Evolutionary conservation across 2,329 filamentous ascomycete species (phyloP).

Genomic region (Blastomyces parvus): DNA sequence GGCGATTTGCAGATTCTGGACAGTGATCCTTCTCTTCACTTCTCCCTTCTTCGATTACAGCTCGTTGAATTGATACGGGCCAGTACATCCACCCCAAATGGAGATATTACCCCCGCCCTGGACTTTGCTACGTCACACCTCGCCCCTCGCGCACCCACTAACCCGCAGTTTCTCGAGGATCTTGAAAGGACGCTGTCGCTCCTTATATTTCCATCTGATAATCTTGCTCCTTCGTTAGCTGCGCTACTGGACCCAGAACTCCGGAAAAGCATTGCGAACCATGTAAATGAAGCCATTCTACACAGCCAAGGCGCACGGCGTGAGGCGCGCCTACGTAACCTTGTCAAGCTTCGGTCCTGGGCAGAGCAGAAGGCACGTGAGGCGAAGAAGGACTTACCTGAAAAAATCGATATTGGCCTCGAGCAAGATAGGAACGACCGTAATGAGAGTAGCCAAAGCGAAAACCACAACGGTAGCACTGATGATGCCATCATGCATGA

Average conservation of each 20-base stretch:
- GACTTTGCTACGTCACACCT: constrained; percentile 82
- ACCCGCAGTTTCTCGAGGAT: constrained; percentile 71
- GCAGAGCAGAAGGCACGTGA: constrained; percentile 54
- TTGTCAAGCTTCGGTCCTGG: constrained; percentile 78
- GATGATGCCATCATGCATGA: constrained; percentile 36
- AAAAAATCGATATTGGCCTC: constrained; percentile 38
- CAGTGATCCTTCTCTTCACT: constrained; percentile 71
- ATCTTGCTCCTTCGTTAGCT: constrained; percentile 64
- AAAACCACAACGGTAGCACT: constrained; percentile 23
- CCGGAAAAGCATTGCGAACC: constrained; percentile 71
- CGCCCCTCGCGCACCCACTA: constrained; percentile 74
- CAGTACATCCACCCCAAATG: constrained; percentile 55
- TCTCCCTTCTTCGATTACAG: constrained; percentile 79
- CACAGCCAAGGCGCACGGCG: constrained; percentile 60
- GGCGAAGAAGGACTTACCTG: constrained; percentile 39
- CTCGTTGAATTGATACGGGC: constrained; percentile 84
- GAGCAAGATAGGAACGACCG: constrained; percentile 25
- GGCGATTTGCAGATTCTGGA: constrained; percentile 64
- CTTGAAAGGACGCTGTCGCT: constrained; percentile 89
- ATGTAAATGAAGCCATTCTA: constrained; percentile 83
- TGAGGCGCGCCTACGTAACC: constrained; percentile 70
- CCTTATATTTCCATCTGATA: constrained; percentile 76
- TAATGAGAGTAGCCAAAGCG: constrained; percentile 14
- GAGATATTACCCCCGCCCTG: constrained; percentile 70
- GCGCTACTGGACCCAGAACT: constrained; percentile 69